These are phyloP conservation scores for Boletus tomentosulus DNA, from an alignment of 768 basidiomycete genomes.

Conservation along the genomic window DNA sequence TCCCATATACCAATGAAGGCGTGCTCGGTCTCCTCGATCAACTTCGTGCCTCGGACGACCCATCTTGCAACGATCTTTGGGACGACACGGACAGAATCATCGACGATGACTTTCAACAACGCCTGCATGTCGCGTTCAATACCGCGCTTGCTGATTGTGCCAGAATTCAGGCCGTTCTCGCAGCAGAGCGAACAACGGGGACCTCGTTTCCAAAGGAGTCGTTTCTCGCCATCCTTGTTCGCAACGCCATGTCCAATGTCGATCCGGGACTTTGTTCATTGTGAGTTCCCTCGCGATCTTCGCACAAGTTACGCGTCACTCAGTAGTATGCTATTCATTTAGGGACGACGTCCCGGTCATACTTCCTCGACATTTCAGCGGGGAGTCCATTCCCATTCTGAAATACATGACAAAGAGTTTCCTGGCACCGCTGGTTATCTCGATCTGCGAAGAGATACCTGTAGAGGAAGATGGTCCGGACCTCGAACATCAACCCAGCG, in stretches of 20 bases:
- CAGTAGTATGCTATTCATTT: neutral
- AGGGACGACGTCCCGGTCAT: slow-evolving; percentile 6
- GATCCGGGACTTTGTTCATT: neutral
- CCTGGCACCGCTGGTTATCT: slow-evolving; percentile 1
- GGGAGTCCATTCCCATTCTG: slow-evolving; percentile 3
- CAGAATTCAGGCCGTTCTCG: slow-evolving; percentile 4
- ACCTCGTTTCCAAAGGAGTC: slow-evolving; percentile 3
- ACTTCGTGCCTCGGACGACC: neutral
- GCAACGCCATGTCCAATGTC: neutral
- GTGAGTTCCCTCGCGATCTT: neutral
- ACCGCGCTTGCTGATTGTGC: slow-evolving; percentile 2
- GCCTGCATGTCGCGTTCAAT: neutral
- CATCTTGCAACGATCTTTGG: neutral
- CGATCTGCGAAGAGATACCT: neutral
- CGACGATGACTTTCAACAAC: neutral
- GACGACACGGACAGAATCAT: neutral
- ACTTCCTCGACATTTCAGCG: slow-evolving; percentile 7
- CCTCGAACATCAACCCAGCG: neutral
- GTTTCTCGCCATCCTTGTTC: neutral
- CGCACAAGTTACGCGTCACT: neutral
- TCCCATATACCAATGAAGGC: neutral
- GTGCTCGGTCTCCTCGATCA: neutral
- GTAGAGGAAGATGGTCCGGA: neutral
- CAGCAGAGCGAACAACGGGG: neutral
- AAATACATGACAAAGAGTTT: neutral